phyloP scores from a whole-genome alignment of 2,329 filamentous ascomycete genomes.

The Colletotrichum limetticola region DNA sequence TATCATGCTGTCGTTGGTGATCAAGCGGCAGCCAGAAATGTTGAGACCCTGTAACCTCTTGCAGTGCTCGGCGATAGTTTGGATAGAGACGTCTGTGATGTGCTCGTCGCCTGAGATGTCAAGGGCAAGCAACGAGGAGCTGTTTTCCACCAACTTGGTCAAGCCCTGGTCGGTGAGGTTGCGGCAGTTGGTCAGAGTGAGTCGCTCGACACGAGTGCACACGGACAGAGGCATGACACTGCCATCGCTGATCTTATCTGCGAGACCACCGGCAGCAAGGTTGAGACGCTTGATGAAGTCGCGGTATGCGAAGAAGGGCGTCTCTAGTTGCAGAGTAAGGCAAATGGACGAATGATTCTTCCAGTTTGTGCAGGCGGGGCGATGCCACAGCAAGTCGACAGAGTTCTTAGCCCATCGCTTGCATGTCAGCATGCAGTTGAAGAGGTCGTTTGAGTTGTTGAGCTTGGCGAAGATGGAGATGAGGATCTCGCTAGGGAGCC shows the following conservation, averaged over 20 bases:
- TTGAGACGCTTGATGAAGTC: constrained; percentile 94
- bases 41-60: constrained; percentile 90
- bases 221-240: constrained; percentile 83
- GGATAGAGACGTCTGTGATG: constrained; percentile 84
- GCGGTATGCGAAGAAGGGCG: constrained; percentile 89
- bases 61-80: constrained; percentile 83
- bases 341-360: constrained; percentile 83
- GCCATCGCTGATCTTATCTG: constrained; percentile 83
- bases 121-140: constrained; percentile 83
- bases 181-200: constrained; percentile 91
- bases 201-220: constrained; percentile 90
- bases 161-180: constrained; percentile 87
- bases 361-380: constrained; percentile 91
- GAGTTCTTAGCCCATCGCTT: constrained; percentile 93
- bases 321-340: constrained; percentile 74
- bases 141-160: constrained; percentile 81
- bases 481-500: constrained; percentile 92
- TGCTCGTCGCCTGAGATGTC: constrained; percentile 89
- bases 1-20: constrained; percentile 88
- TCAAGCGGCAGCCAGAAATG: constrained; percentile 84
- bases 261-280: constrained; percentile 74
- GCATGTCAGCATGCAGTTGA: constrained; percentile 93
- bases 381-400: constrained; percentile 94
- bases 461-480: constrained; percentile 93
- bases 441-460: constrained; percentile 78